Base-by-base conservation (phyloP, 75 land plant genomes). In the Isoetes taiwanensis region DNA sequence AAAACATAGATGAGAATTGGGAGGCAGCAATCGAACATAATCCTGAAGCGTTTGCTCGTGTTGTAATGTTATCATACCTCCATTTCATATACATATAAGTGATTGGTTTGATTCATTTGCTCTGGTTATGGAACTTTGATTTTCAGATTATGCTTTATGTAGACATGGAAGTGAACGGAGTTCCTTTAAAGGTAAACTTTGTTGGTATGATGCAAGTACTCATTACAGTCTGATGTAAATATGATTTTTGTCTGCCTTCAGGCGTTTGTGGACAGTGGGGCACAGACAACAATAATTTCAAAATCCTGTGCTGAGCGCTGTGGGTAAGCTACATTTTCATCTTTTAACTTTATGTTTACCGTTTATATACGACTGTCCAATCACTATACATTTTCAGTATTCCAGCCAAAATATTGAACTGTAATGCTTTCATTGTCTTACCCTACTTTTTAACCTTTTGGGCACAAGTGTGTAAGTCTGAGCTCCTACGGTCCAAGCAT, bases 251-350 rank as follows among this genome's bases (percentile, higher is more conserved):
- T n/a, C 63, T 14, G 28, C 30, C 68, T 68, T 56, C 71, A 88
- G 95, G 97, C 97, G 32, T 91, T 91, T 83, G 87, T 91, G 30
- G 97, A 91, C 61, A 91, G 97, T 80, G 97, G 97, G 43, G 97
- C 97, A 25, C 97, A 91, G 57, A 80, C 77, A 43, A 91, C 97
- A 35, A 91, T 91, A 24, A 91, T 91, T 61, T 91, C 97, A 30
- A 91, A 79, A 69, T 72, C 70, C 54, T 91, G 97, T 67, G 97
- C 97, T 31, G 94, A 91, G 63, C 80, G 94, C 27, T 91, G 97
- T 69, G 97, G 97, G 94, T 90, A 42, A 60, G 43, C 5, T 54
- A 71, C 19, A 6, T 14, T 16, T 0, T 56, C 17, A 38, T 63
- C 21, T 63, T 23, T 61, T 43, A 37, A 26, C 12, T 14, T 59